These are phyloP conservation scores for Thalassia testudinum DNA, from an alignment of 116 monocot genomes.

Conservation along the genomic window DNA sequence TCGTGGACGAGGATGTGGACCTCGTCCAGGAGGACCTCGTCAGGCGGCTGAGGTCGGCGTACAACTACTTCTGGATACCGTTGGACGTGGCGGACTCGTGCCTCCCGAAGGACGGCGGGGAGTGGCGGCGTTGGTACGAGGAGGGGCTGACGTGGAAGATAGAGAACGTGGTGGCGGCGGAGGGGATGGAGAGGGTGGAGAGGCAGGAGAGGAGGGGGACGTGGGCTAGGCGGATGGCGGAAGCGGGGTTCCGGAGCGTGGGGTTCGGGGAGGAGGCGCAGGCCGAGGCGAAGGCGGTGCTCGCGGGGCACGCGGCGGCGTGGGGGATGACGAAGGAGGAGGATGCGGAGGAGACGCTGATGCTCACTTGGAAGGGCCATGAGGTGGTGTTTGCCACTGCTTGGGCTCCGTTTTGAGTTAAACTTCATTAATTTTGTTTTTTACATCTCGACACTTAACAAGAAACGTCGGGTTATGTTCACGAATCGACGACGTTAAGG, in stretches of 20 bases:
- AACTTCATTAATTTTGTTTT: too few relatives aligned
- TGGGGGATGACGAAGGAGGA: conserved; percentile 89
- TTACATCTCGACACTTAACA: too few relatives aligned
- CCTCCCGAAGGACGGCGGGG: conserved; percentile 38
- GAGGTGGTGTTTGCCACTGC: conserved; percentile 51
- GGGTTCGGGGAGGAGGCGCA: conserved; percentile 50
- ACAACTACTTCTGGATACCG: conserved; percentile 77
- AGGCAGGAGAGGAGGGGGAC: conserved; percentile 35
- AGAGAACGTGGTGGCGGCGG: conserved; percentile 52
- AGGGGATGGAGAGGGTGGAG: conserved; percentile 48
- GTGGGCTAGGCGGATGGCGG: conserved; percentile 43
- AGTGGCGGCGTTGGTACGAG: conserved; percentile 48
- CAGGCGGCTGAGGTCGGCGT: conserved; percentile 38
- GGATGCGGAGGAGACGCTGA: conserved; percentile 22
- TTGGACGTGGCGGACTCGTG: conserved; percentile 64
- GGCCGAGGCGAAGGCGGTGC: conserved; percentile 41
- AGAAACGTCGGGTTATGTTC: too few relatives aligned
- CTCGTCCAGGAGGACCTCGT: conserved; percentile 31
- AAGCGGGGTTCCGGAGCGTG: conserved; percentile 22
- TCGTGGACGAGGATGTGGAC: conserved; percentile 66
- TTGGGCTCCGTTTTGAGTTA: conserved; percentile 31
- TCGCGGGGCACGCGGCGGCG: conserved; percentile 61
- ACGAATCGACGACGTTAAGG: too few relatives aligned
- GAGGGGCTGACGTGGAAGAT: conserved; percentile 54
- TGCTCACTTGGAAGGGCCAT: conserved; percentile 84